Percentiles rank a stretch among this genome's conserved stretches.
Evolutionary conservation across 345 rosid genomes (phyloP).

Genomic region (Salix caprea): DNA sequence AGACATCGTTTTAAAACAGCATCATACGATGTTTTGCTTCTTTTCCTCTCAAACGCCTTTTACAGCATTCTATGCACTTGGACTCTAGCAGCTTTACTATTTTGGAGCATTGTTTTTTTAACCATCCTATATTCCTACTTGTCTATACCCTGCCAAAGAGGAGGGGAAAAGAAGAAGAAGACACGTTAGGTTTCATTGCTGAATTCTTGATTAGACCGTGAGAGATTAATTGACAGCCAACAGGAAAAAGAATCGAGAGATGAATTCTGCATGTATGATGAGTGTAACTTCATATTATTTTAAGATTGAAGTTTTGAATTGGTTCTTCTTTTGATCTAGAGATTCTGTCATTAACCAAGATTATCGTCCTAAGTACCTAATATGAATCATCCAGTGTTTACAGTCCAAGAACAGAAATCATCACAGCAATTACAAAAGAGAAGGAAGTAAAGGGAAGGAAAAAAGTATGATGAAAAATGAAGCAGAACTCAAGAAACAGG

Average conservation of each 20-base stretch:
- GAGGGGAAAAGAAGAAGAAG: not conserved
- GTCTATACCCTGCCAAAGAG: not conserved
- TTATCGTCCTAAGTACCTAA: not conserved
- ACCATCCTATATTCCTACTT: no score
- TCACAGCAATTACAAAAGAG: not conserved
- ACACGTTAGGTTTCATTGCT: not conserved
- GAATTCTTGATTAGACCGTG: not conserved
- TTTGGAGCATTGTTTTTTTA: not conserved
- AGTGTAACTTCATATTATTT: not conserved
- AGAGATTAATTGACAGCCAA: not conserved
- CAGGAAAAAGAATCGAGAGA: not conserved
- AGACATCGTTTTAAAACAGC: not conserved
- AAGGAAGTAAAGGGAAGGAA: not conserved
- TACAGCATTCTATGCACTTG: not conserved
- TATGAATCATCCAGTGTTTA: not conserved
- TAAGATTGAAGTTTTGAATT: not conserved
- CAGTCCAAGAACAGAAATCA: not conserved
- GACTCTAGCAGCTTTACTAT: not conserved
- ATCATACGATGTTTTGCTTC: not conserved
- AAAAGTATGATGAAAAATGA: not conserved
- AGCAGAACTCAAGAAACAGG: conserved; percentile 19
- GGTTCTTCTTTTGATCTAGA: not conserved
- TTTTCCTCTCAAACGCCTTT: not conserved
- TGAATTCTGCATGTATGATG: not conserved
- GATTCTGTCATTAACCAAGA: not conserved